phyloP scores from a whole-genome alignment of 2,329 filamentous ascomycete species.

The Clonostachys sp. region DNA sequence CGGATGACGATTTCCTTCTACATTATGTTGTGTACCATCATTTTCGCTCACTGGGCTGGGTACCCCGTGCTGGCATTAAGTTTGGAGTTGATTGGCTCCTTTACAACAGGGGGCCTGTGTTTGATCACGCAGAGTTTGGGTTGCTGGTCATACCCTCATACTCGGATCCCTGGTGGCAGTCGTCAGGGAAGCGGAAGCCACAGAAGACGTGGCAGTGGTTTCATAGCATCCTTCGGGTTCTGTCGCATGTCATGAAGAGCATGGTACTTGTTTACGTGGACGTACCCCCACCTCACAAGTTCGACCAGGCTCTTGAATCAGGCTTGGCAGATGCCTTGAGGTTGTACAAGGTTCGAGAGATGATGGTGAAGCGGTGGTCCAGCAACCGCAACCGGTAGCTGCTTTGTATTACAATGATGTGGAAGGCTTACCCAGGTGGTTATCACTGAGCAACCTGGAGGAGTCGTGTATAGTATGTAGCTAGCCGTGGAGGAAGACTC shows the following conservation, averaged over 20 bases:
- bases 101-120: constrained; percentile 88
- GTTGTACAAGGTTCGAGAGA: constrained; percentile 73
- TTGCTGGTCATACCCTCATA: constrained; percentile 82
- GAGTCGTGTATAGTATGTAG: too few species aligned
- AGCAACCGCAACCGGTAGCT: constrained; percentile 63
- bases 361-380: constrained; percentile 79
- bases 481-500: too few species aligned
- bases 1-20: constrained; percentile 81
- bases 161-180: constrained; percentile 65
- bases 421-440: background rate
- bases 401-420: background rate
- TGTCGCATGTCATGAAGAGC: constrained; percentile 86
- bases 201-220: constrained; percentile 72
- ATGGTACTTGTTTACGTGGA: constrained; percentile 89
- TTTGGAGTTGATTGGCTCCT: constrained; percentile 94
- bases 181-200: constrained; percentile 41
- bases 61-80: constrained; percentile 86
- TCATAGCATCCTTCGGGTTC: constrained; percentile 83
- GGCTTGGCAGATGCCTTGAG: constrained; percentile 62
- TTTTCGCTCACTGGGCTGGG: constrained; percentile 93
- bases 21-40: constrained; percentile 93
- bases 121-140: constrained; percentile 92
- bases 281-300: constrained; percentile 63
- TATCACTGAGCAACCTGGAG: too few species aligned
- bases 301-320: constrained; percentile 33